Base-by-base conservation (phyloP, 176 grass and related monocot species). In the Alloteropsis semialata region DNA sequence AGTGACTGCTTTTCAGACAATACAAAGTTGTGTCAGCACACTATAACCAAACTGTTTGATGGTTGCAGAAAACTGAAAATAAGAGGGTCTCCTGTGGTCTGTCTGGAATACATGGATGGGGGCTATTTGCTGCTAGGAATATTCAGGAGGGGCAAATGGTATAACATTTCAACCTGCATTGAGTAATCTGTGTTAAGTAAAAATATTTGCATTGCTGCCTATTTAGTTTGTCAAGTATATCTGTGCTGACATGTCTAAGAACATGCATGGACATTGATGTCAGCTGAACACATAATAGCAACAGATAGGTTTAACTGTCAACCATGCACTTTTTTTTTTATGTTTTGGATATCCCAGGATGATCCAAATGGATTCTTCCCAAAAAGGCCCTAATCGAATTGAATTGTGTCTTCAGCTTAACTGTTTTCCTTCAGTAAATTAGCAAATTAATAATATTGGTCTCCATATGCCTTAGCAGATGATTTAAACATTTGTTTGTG, bases 121-220 rank as follows among this genome's bases (percentile, higher is more conserved):
- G 96, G 14, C 91, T 98, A 21, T 98, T 98, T 80, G 96, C 96
- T 85, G 72, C 82, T 59, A 87, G 72, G 86, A 94, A 90, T 82
- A 93, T 98, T 89, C 93, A 98, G 70, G 91, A 89, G 61, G 96
- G 96, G 48, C 89, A 98, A 96, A 96, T 98, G 96, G 96, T 98
- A 84, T 69, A 75, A 33, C 25, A 84, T 29, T 45, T 65, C 63
- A 86, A 56, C 51, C 17, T n/a, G 24, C 25, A 50, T 34, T 55
- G 10, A 18, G 53, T 13, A 54, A 12, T 49, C 45, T 25, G 1
- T 37, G 34, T 51, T 53, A 66, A 1, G 19, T 44, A 9, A 53
- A 84, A 13, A 9, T 58, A 13, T 70, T 51, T 39, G 41, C 45
- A 58, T 77, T 36, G 0, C 33, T 22, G 51, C 41, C 14, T 4